These are phyloP conservation scores for Scedosporium boydii DNA, from an alignment of 2,329 filamentous ascomycete genomes.

Conservation along the genomic window DNA sequence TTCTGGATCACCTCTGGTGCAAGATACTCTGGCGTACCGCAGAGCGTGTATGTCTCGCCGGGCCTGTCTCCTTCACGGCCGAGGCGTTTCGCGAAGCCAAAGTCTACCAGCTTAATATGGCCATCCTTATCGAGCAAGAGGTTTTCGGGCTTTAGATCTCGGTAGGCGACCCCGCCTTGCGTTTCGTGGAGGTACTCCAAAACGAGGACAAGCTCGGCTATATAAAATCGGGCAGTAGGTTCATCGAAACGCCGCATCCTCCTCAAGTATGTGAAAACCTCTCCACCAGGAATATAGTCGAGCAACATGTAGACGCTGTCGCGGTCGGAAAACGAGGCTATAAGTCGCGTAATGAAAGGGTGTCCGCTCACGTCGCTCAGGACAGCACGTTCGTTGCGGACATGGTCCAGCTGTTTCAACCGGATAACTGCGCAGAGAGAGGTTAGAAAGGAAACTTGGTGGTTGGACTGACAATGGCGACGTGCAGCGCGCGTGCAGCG, in stretches of 20 bases:
- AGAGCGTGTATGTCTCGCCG: constrained; percentile 71
- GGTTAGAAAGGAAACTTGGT: too few species aligned
- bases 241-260: constrained; percentile 73
- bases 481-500: too few species aligned
- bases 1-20: constrained; percentile 79
- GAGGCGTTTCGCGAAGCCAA: constrained; percentile 75
- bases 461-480: too few species aligned
- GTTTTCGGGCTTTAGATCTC: constrained; percentile 77
- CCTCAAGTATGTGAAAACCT: constrained; percentile 75
- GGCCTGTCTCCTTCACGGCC: constrained; percentile 41
- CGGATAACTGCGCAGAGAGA: constrained; percentile 47
- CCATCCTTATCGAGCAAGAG: constrained; percentile 67
- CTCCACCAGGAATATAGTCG: constrained; percentile 74
- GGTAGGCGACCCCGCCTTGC: constrained; percentile 68
- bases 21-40: constrained; percentile 76
- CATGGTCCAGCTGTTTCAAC: constrained; percentile 79
- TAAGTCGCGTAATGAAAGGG: constrained; percentile 73
- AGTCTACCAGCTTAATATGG: constrained; percentile 76
- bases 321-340: constrained; percentile 69
- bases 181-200: constrained; percentile 73
- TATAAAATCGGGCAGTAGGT: constrained; percentile 69
- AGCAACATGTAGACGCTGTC: constrained; percentile 77
- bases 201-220: constrained; percentile 74
- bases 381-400: constrained; percentile 72
- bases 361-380: constrained; percentile 69